These are phyloP conservation scores for Gryganskiella cystojenkinii DNA, from an alignment of 192 early-diverging fungal genomes.

Conservation along the genomic window DNA sequence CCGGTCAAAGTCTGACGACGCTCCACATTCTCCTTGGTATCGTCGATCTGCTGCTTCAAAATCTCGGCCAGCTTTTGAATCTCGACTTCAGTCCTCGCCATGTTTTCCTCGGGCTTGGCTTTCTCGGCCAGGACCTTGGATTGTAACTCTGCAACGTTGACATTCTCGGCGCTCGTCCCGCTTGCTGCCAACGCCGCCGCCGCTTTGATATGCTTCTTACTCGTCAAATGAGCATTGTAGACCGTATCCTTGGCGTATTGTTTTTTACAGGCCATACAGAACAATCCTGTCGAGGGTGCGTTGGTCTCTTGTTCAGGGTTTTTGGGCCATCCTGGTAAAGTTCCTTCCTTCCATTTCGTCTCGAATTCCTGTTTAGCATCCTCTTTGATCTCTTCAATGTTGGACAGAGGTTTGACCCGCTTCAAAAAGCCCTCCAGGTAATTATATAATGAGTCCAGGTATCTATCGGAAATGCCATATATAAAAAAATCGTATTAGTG, in stretches of 20 bases:
- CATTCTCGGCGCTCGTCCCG: constrained; percentile 35
- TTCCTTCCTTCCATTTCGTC: constrained; percentile 65
- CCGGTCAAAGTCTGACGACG: constrained; percentile 93
- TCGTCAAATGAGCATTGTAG: constrained; percentile 84
- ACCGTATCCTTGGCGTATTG: constrained; percentile 88
- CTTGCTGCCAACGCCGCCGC: constrained; percentile 58
- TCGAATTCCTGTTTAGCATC: constrained; percentile 68
- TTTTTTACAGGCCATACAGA: constrained; percentile 80
- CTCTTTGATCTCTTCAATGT: constrained; percentile 66
- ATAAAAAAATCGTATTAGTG: too few species aligned
- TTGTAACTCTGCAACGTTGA: constrained; percentile 16
- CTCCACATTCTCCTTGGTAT: constrained; percentile 89
- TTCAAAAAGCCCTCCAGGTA: constrained; percentile 84
- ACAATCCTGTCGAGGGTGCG: constrained; percentile 60
- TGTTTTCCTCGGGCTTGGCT: constrained; percentile 64
- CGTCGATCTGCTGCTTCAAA: constrained; percentile 69
- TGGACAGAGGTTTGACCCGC: constrained; percentile 80
- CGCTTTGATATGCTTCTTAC: constrained; percentile 94
- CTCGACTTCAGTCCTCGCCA: constrained; percentile 71
- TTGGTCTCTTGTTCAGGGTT: constrained; percentile 51
- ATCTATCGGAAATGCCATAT: constrained; percentile 53
- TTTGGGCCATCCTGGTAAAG: constrained; percentile 73
- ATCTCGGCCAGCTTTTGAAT: constrained; percentile 70
- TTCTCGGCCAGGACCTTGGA: constrained; percentile 55
- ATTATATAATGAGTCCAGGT: constrained; percentile 65